phyloP scores from a whole-genome alignment of 345 rosid species.

The Hypericum androsaemum region DNA sequence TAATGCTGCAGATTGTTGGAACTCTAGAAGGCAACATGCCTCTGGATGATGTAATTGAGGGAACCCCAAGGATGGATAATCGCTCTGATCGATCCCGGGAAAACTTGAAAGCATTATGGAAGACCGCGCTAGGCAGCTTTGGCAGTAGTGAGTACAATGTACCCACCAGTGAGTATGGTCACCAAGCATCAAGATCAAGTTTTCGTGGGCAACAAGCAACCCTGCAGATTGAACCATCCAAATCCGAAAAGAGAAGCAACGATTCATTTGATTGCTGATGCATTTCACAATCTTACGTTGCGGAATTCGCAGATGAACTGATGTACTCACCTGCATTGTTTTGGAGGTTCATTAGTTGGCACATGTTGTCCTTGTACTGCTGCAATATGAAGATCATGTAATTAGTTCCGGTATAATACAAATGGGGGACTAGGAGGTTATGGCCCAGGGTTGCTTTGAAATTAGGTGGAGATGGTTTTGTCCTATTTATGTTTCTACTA shows the following conservation, averaged over 20 bases:
- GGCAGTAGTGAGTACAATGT: conserved; percentile 10
- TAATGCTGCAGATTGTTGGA: conserved; percentile 20
- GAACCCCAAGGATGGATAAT: conserved; percentile 8
- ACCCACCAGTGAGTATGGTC: conserved; percentile 6
- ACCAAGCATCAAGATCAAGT: conserved; percentile 7
- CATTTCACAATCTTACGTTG: too few relatives aligned
- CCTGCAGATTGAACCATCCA: conserved; percentile 2
- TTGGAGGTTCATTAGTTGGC: too few relatives aligned
- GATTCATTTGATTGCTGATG: conserved; percentile 6
- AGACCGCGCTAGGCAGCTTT: conserved; percentile 16
- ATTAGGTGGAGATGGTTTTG: too few relatives aligned
- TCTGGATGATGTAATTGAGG: conserved; percentile 13
- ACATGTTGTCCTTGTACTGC: too few relatives aligned
- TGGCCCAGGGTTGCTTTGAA: too few relatives aligned
- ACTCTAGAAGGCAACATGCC: conserved; percentile 20
- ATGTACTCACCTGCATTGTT: too few relatives aligned
- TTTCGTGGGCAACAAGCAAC: conserved; percentile 12
- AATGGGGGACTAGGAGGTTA: too few relatives aligned
- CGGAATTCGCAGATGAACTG: too few relatives aligned
- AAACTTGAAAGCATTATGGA: conserved; percentile 18
- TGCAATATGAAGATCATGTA: too few relatives aligned
- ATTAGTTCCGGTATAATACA: too few relatives aligned
- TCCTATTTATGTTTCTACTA: too few relatives aligned
- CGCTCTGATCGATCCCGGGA: conserved; percentile 11
- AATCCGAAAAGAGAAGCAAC: conserved; percentile 2